Evolutionary conservation across 2,329 filamentous ascomycete genomes (phyloP).

Genomic region (Aspergillus aculeatus): DNA sequence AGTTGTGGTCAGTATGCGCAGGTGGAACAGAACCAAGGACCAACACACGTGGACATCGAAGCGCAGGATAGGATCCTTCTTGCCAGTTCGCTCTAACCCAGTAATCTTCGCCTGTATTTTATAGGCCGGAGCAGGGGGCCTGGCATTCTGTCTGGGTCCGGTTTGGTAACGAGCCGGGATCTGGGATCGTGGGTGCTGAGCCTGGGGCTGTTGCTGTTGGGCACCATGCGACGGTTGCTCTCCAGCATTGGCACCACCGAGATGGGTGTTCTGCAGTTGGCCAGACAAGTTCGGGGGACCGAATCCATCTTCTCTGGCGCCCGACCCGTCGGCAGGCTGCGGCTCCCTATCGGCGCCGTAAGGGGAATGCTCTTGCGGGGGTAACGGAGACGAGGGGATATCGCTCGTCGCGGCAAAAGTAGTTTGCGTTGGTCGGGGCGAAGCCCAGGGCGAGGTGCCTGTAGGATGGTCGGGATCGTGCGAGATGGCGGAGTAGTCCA

Average conservation of each 20-base stretch:
- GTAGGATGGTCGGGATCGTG: conserved; percentile 59
- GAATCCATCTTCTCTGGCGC: conserved; percentile 17
- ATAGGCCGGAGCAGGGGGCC: conserved; percentile 64
- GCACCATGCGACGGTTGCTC: conserved; percentile 37
- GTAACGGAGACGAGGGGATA: conserved; percentile 43
- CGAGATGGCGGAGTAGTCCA: conserved; percentile 65
- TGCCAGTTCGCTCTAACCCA: conserved; percentile 83
- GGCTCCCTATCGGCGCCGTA: conserved; percentile 27
- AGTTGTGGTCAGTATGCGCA: conserved; percentile 5
- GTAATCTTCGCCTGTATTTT: conserved; percentile 95
- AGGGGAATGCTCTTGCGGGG: conserved; percentile 37
- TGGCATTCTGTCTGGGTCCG: conserved; percentile 36
- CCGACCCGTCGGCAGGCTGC: conserved; percentile 19
- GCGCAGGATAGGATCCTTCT: conserved; percentile 90
- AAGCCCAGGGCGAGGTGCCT: conserved; percentile 64
- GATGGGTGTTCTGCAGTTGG: conserved; percentile 41
- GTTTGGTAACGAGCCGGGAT: conserved; percentile 51
- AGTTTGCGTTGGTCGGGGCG: conserved; percentile 53
- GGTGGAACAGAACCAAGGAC: not conserved
- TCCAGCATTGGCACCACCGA: conserved; percentile 38
- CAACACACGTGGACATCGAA: conserved; percentile 90
- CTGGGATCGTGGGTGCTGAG: conserved; percentile 42
- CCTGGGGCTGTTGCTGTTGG: conserved; percentile 37
- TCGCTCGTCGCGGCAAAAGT: conserved; percentile 37
- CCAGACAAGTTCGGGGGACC: conserved; percentile 48